Conservation (phyloP, 23 red algal genomes). For the Gracilaria domingensis region DNA sequence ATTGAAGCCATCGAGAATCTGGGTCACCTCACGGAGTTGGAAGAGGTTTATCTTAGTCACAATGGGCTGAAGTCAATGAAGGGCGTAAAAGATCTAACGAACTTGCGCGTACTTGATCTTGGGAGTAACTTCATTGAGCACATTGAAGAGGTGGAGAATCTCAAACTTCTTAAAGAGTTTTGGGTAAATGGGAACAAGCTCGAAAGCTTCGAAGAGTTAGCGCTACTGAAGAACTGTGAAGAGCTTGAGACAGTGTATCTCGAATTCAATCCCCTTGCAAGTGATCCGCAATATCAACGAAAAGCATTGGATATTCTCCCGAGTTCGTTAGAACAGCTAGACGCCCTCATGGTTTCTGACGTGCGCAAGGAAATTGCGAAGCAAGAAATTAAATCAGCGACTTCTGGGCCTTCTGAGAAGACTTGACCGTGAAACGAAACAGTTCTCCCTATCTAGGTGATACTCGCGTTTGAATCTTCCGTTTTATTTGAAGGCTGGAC, state of each 20-base stretch:
- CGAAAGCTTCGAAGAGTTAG: constrained; percentile 59
- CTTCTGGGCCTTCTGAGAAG: neutral
- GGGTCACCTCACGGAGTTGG: constrained; percentile 30
- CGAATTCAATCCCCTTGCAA: constrained; percentile 90
- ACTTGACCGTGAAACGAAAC: neutral
- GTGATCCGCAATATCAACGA: constrained; percentile 59
- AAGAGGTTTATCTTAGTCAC: constrained; percentile 95
- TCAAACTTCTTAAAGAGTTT: constrained; percentile 85
- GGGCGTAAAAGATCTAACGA: constrained; percentile 70
- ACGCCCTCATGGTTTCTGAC: constrained; percentile 81
- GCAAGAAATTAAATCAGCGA: neutral
- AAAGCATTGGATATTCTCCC: constrained; percentile 79
- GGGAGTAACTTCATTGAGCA: constrained; percentile 80
- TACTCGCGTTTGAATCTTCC: too few species aligned
- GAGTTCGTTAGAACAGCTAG: constrained; percentile 81
- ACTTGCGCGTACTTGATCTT: constrained; percentile 87
- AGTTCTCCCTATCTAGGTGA: too few species aligned
- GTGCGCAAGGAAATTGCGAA: constrained; percentile 34
- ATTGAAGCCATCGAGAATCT: constrained; percentile 58
- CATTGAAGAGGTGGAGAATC: constrained; percentile 69
- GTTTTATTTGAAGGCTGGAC: neutral
- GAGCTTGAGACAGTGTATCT: constrained; percentile 90
- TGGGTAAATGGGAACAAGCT: constrained; percentile 96
- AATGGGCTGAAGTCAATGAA: constrained; percentile 83
- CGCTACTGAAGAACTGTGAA: constrained; percentile 9